Evolutionary conservation across 2,329 filamentous ascomycete genomes (phyloP), one percentile per base, ranked within the genome.

Genomic region (Pseudogymnoascus sp.): DNA sequence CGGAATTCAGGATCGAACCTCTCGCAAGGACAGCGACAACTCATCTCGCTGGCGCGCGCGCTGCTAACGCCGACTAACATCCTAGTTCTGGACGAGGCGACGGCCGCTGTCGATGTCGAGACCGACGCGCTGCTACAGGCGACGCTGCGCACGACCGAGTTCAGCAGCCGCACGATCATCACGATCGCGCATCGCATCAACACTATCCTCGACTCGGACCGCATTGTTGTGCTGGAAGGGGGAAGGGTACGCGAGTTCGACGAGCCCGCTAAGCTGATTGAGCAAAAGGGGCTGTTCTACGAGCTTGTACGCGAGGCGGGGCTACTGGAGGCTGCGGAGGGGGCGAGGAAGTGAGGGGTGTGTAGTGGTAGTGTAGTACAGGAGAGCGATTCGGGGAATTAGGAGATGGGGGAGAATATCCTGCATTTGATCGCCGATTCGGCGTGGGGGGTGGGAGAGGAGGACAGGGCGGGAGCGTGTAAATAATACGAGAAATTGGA

Each of bases 141-240:
- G 60, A 89, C 86, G 25, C 78, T 88, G 63, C 82, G 86, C 36
- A 83, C 83, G 37, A 82, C 84, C 21, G 75, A 88, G 14, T 99
- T 99, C 79, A 83, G 88, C 67, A 92, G 97, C 77, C 87, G 92
- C 63, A 99, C 95, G 39, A 98, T 99, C 76, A 96, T 99, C 76
- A 99, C 95, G 0, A 96, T 99, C 72, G 95, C 95, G 25, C 95
- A 99, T 79, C 88, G 95, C 63, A 96, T 99, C 79, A 98, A 98
- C 79, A 99, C 95, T 10, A 98, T 99, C 71, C 83, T 99, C 31
- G 86, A 89, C 75, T 85, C 83, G 66, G 93, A 99, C 78, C 86
- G 93, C 61, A 95, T 99, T 67, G 88, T 99, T 37, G 95, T 99
- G 61, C 84, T 99, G 5, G 92, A 98, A 74, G 89, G 90, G 76